Evolutionary conservation across 169 alveolate genomes (phyloP).

Genomic region (Ichthyophthirius multifiliis): DNA sequence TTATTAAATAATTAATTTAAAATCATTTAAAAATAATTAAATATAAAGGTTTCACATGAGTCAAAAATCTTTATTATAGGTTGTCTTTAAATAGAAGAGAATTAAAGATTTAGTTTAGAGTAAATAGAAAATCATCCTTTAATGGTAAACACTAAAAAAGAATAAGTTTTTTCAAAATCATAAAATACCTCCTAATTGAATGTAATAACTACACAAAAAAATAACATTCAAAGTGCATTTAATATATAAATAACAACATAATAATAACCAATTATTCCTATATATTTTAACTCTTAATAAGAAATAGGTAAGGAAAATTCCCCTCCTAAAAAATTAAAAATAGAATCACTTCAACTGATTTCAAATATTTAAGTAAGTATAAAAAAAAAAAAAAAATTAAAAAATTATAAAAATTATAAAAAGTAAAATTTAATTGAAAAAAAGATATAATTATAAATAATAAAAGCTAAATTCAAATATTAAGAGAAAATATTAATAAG

Average conservation of each 20-base stretch:
- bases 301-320: conserved; percentile 3
- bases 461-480: too few species aligned
- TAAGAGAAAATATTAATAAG: too few species aligned
- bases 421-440: too few species aligned
- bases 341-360: background rate
- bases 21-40: background rate
- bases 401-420: too few species aligned
- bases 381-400: too few species aligned
- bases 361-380: too few species aligned
- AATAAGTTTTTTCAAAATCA: background rate
- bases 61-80: conserved; percentile 17
- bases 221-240: background rate
- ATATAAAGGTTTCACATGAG: background rate
- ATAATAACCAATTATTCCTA: too few species aligned
- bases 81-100: background rate
- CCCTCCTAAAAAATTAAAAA: background rate
- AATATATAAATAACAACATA: too few species aligned
- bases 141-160: background rate
- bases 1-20: too few species aligned
- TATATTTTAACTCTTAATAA: background rate
- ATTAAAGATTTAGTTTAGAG: background rate
- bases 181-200: background rate
- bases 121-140: background rate
- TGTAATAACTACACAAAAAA: background rate
- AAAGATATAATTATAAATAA: too few species aligned